Evolutionary conservation across 1,284 basidiomycete species (phyloP).

Genomic region (Albatrellus sp.): DNA sequence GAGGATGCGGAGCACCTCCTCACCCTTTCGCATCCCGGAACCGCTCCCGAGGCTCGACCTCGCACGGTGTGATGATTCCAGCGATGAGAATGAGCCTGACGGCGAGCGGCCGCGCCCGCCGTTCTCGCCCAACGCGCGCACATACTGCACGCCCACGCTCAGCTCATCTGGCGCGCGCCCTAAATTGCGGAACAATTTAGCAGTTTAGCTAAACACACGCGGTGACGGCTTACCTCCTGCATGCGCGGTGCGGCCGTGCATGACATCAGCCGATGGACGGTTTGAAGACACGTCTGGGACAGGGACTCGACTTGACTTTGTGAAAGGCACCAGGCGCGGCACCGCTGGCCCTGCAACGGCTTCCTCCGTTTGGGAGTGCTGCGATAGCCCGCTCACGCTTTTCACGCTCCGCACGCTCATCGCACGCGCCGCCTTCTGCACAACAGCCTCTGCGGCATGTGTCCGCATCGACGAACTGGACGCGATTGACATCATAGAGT

Average conservation of each 20-base stretch:
- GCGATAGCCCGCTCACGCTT: conserved; percentile 23
- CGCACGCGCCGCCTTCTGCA: conserved; percentile 33
- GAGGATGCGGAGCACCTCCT: conserved; percentile 30
- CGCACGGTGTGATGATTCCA: conserved; percentile 40
- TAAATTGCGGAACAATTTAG: conserved; percentile 33
- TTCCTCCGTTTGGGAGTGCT: conserved; percentile 18
- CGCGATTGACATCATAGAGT: conserved; percentile 16
- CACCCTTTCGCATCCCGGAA: conserved; percentile 13
- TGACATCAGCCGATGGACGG: no score
- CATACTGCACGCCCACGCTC: conserved; percentile 54
- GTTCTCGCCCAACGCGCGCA: conserved; percentile 48
- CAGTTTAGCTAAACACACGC: conserved; percentile 51
- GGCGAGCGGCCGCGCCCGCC: conserved; percentile 22
- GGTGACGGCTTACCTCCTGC: conserved; percentile 5
- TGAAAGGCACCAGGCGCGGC: conserved; percentile 65
- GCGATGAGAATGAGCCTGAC: conserved; percentile 38
- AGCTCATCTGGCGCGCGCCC: conserved; percentile 40
- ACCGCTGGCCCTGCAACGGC: conserved; percentile 17
- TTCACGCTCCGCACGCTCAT: conserved; percentile 34
- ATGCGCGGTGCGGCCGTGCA: no score
- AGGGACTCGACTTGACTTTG: conserved; percentile 54
- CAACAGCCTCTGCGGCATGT: conserved; percentile 34
- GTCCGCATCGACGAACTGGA: conserved; percentile 15
- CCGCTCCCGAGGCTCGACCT: conserved; percentile 9
- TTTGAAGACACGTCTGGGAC: conserved; percentile 29